These are phyloP conservation scores for Podospora australis DNA, from an alignment of 495 filamentous ascomycete species.

Conservation along the genomic window DNA sequence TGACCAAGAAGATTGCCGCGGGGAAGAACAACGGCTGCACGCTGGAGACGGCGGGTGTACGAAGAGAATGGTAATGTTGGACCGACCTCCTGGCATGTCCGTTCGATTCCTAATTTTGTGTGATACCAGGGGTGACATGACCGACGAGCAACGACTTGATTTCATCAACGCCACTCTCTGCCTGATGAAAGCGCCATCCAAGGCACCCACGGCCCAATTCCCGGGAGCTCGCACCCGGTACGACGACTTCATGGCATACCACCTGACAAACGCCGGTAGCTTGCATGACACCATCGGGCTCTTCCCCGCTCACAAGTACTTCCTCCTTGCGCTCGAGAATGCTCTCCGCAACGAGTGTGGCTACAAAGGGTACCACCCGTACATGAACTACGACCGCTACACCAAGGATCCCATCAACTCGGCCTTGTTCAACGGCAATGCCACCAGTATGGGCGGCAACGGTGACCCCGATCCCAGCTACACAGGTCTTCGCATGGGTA, in stretches of 20 bases:
- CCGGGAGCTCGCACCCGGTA: slow-evolving; percentile 46
- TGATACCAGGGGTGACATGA: slow-evolving; percentile 44
- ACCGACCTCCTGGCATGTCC: background rate
- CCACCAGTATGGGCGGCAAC: slow-evolving; percentile 30
- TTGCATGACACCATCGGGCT: slow-evolving; percentile 55
- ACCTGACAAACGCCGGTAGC: slow-evolving; percentile 38
- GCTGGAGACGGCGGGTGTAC: slow-evolving; percentile 38
- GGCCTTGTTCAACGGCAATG: slow-evolving; percentile 31
- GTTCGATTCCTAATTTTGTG: too few relatives aligned
- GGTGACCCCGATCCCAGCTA: slow-evolving; percentile 28
- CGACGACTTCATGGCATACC: slow-evolving; percentile 51
- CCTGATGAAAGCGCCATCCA: slow-evolving; percentile 38
- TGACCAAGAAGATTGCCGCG: slow-evolving; percentile 29
- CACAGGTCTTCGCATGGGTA: slow-evolving; percentile 22
- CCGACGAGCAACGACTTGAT: slow-evolving; percentile 40
- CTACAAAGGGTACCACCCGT: slow-evolving; percentile 44
- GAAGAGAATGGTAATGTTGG: slow-evolving; percentile 49
- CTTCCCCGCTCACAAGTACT: slow-evolving; percentile 64
- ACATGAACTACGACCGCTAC: slow-evolving; percentile 36
- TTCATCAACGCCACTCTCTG: slow-evolving; percentile 46
- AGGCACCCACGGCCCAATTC: slow-evolving; percentile 32
- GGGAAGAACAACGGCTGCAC: slow-evolving; percentile 43
- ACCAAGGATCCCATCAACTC: slow-evolving; percentile 29
- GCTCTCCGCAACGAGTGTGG: slow-evolving; percentile 64
- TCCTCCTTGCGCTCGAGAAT: slow-evolving; percentile 56